Evolutionary conservation across 73 alveolate genomes (phyloP).

Genomic region (Blepharisma stoltei): DNA sequence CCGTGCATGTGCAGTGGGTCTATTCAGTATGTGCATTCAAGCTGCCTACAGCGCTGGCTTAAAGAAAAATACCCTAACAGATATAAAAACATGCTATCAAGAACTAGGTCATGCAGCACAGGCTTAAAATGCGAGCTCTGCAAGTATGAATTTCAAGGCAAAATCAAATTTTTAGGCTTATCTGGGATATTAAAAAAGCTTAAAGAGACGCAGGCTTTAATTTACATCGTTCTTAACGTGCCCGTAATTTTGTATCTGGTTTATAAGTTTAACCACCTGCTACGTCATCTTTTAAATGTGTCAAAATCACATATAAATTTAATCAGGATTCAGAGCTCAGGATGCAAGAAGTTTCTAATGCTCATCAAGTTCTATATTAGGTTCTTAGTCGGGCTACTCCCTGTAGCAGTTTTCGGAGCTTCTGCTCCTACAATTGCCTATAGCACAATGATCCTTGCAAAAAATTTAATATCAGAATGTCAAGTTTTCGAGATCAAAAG

Average conservation of each 20-base stretch:
- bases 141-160: slow-evolving; percentile 2
- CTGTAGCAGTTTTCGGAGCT: neutral
- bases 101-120: neutral
- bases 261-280: neutral
- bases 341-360: neutral
- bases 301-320: neutral
- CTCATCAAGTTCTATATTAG: neutral
- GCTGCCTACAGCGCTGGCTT: slow-evolving; percentile 49
- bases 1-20: slow-evolving; percentile 58
- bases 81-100: neutral
- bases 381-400: neutral
- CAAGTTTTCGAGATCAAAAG: too few relatives aligned
- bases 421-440: neutral
- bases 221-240: neutral
- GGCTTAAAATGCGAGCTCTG: neutral
- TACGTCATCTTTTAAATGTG: neutral
- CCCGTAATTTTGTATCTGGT: neutral
- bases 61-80: slow-evolving; percentile 30
- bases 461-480: too few relatives aligned
- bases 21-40: slow-evolving; percentile 40
- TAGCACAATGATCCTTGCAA: neutral
- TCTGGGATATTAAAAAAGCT: neutral
- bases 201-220: neutral
- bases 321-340: neutral
- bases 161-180: neutral